A percentile compares a stretch with the other conserved stretches of the same genome.
Conservation (phyloP, 805 yeast genomes). For the Clavispora santaluciae region DNA sequence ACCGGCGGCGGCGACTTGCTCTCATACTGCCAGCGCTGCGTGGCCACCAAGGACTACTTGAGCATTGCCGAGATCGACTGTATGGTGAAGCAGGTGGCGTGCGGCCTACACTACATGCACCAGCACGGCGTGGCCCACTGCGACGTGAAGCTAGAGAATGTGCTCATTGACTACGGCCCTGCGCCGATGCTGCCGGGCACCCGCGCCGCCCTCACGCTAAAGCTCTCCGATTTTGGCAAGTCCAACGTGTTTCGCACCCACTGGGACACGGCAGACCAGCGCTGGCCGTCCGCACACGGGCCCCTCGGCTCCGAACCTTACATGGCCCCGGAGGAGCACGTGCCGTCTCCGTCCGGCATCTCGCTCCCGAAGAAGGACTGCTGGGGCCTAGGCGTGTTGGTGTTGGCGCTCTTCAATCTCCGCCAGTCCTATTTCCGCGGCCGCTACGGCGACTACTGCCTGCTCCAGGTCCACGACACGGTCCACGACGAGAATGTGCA, state of each 20-base stretch:
- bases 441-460: constrained; percentile 7
- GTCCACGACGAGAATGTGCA: constrained; percentile 13
- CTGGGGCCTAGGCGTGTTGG: constrained; percentile 77
- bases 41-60: constrained; percentile 13
- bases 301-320: constrained; percentile 84
- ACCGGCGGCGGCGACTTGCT: constrained; percentile 34
- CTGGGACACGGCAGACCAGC: constrained; percentile 58
- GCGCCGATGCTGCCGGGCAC: constrained; percentile 2
- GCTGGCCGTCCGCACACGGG: constrained; percentile 56
- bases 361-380: constrained; percentile 81
- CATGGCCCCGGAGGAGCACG: constrained; percentile 87
- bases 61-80: constrained; percentile 72
- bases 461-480: constrained; percentile 13
- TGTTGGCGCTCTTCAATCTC: constrained; percentile 26
- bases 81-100: constrained; percentile 77
- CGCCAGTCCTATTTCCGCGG: constrained; percentile 23
- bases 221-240: constrained; percentile 76
- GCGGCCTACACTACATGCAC: constrained; percentile 83
- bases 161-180: constrained; percentile 48
- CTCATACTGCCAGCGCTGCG: constrained; percentile 20
- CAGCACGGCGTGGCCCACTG: constrained; percentile 91
- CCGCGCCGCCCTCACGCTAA: constrained; percentile 17
- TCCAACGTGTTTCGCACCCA: constrained; percentile 87
- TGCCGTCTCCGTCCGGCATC: constrained; percentile 28
- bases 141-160: constrained; percentile 86